phyloP scores from a whole-genome alignment of 495 filamentous ascomycete genomes.

The Pyronema omphalodes region DNA sequence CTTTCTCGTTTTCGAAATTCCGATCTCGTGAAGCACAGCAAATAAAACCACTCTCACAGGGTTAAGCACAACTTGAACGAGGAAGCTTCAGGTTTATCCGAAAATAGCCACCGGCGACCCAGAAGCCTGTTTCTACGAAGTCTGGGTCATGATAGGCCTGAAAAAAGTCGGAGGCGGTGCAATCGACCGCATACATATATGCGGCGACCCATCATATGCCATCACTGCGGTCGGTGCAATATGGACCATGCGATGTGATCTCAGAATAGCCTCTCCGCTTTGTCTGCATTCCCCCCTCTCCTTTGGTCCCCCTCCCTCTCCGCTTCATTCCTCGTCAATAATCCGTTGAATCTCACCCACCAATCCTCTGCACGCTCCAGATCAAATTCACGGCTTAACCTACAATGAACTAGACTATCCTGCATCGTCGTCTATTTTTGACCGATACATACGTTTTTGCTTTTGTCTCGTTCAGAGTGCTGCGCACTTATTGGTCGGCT shows the following conservation, averaged over 20 bases:
- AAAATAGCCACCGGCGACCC: background rate
- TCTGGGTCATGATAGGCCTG: background rate
- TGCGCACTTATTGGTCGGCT: conserved; percentile 2
- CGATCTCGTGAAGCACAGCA: background rate
- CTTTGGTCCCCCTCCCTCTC: too few relatives aligned
- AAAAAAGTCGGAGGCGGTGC: background rate
- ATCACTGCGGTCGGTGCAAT: background rate
- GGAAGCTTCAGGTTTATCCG: too few relatives aligned
- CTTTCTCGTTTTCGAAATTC: background rate
- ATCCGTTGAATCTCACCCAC: too few relatives aligned
- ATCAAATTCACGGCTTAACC: background rate
- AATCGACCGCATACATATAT: background rate
- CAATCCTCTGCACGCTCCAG: background rate
- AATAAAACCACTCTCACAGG: background rate
- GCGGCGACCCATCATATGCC: background rate
- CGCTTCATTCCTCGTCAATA: too few relatives aligned
- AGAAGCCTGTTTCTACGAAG: background rate
- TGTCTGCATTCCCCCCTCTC: too few relatives aligned
- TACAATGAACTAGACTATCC: background rate
- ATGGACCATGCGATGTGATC: background rate
- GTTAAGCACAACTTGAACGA: too few relatives aligned
- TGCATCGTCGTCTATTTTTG: background rate
- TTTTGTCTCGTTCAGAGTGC: background rate
- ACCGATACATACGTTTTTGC: background rate
- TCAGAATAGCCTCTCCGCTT: background rate